Evolutionary conservation across 2,329 filamentous ascomycete species (phyloP), one percentile per base, ranked within the genome.

Genomic region (Ophidiomyces ophidiicola): DNA sequence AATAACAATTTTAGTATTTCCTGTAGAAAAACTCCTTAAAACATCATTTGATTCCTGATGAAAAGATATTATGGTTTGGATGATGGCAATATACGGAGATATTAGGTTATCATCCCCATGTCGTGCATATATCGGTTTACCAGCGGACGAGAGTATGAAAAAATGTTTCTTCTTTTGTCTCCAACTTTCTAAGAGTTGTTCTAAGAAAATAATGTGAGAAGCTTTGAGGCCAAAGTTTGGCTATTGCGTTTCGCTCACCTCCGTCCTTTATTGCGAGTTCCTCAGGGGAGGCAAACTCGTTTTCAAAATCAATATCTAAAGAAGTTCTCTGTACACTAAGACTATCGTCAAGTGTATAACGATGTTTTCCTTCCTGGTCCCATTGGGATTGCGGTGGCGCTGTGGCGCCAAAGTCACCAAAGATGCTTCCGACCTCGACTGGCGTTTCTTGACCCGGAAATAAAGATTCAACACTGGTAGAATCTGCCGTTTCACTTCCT

Each of bases 41-140:
- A 74, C 75, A 55, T 94, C 83, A 41, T 81, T 73, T 6, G 80
- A 74, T 32, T 78, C 78, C 56, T 94, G 81, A 55, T 92, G 96
- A 57, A 94, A 94, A 1, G 90, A 96, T 46, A 98, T 94, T 50
- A 98, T 88, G 30, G 90, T 98, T 58, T 96, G 90, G 1, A 94
- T 80, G 12, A 98, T 80, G 28, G 90, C 90, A 57, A 96, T 88
- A 51, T 90, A 94, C 36, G 82, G 82, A 51, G 92, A 94, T 55
- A 96, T 85, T 30, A 96, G 67, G 39, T 80, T 78, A 48, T 93
- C 72, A 50, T 94, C 85, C 28, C 92, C 90, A 56, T 98, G 88
- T 34, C 92, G 76, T 53, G 86, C 96, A 70, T 88, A 98, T 34
- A 98, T 92, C 7, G 90, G 92, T 58, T 98, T 98, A 14, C 90